Conservation (phyloP, 2,329 filamentous ascomycete genomes). For the Colletotrichum abscissum region DNA sequence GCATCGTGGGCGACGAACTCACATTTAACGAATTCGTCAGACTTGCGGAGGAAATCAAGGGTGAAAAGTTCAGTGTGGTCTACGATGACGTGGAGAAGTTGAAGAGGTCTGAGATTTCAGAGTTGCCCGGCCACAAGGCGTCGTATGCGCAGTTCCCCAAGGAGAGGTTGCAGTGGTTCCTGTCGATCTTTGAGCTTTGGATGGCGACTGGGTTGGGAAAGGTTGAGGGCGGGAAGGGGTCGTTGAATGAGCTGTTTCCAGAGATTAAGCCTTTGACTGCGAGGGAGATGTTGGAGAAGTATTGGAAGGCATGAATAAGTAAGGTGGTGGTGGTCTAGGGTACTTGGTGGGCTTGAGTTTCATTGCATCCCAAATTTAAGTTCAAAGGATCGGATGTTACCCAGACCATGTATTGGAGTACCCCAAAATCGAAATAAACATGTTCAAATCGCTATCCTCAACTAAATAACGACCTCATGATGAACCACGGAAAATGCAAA, state of each 20-base stretch:
- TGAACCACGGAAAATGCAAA: neutral
- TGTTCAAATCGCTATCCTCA: neutral
- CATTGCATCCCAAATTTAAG: neutral
- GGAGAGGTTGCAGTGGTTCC: slow-evolving; percentile 39
- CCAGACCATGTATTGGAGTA: neutral
- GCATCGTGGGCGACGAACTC: slow-evolving; percentile 51
- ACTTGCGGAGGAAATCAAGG: slow-evolving; percentile 48
- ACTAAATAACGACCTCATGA: neutral
- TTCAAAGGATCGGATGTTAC: no score
- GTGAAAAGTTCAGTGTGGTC: slow-evolving; percentile 47
- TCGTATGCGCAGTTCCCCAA: slow-evolving; percentile 16
- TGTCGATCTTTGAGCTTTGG: slow-evolving; percentile 38
- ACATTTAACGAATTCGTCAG: slow-evolving; percentile 56
- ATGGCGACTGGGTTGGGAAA: slow-evolving; percentile 37
- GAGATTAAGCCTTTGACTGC: slow-evolving; percentile 40
- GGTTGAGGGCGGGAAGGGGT: slow-evolving; percentile 12
- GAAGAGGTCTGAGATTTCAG: slow-evolving; percentile 45
- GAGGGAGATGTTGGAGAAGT: slow-evolving; percentile 38
- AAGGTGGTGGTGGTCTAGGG: no score
- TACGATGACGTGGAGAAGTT: slow-evolving; percentile 46
- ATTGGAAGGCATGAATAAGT: neutral
- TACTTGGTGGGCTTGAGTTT: neutral
- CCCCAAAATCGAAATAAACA: no score
- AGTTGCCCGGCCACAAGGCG: slow-evolving; percentile 39
- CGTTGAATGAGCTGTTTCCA: slow-evolving; percentile 43